Percentiles rank a stretch among this genome's conserved stretches.
Evolutionary conservation across 2,329 filamentous ascomycete genomes (phyloP).

Genomic region (Nannizziopsis barbatae): DNA sequence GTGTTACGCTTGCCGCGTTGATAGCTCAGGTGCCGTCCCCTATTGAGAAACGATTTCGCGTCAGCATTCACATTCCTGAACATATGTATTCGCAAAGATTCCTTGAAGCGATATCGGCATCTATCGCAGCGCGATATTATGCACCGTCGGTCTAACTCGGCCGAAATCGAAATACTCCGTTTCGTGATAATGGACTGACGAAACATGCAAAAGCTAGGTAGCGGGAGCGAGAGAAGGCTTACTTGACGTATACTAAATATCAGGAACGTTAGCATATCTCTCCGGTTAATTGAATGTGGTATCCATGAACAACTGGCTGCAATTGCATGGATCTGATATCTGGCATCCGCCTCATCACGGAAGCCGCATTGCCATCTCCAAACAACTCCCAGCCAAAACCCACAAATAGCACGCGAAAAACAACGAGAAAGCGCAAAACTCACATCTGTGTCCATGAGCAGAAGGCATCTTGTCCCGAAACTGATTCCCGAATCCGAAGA

Average conservation of each 20-base stretch:
- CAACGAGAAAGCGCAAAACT: conserved; percentile 31
- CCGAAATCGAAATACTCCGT: background rate
- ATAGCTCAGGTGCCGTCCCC: conserved; percentile 97
- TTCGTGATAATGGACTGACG: background rate
- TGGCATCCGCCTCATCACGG: too few species aligned
- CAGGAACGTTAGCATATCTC: conserved; percentile 23
- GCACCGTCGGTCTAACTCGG: background rate
- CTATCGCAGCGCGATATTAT: too few species aligned
- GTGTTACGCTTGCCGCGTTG: conserved; percentile 87
- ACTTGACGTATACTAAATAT: conserved; percentile 73
- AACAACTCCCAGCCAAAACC: background rate
- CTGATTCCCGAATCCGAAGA: background rate
- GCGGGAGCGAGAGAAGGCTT: conserved; percentile 42
- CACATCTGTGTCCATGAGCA: conserved; percentile 78
- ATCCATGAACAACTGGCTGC: background rate
- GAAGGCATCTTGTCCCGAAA: conserved; percentile 63
- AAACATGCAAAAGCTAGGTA: background rate
- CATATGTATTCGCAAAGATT: background rate
- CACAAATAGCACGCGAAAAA: conserved; percentile 1
- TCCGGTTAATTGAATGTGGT: too few species aligned
- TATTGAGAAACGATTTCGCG: conserved; percentile 32
- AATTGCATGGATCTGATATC: background rate
- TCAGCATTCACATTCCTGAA: conserved; percentile 12
- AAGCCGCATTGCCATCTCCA: conserved; percentile 9
- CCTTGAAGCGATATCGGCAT: too few species aligned